Evolutionary conservation across 768 basidiomycete species (phyloP).

Genomic region (Mycena albidolilacea): DNA sequence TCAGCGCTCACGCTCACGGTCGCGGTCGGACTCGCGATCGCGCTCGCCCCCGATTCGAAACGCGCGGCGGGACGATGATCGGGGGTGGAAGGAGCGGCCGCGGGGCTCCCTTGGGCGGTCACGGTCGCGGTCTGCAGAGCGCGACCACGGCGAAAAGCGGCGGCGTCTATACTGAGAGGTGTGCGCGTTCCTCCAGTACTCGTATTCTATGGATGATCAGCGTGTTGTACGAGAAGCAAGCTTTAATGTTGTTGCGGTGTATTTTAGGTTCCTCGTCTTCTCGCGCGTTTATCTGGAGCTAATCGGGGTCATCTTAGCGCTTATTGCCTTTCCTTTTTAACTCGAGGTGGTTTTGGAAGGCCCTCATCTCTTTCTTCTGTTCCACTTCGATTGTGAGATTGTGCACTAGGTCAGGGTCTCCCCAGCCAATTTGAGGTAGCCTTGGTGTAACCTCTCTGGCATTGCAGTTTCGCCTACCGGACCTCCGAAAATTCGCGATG

Average conservation of each 20-base stretch:
- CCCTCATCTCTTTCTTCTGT: conserved; percentile 4
- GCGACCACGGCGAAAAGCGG: conserved; percentile 64
- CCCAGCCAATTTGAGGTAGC: not conserved
- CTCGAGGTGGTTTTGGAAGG: conserved; percentile 1
- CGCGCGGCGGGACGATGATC: conserved; percentile 41
- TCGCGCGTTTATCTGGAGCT: conserved; percentile 13
- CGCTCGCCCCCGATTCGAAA: conserved; percentile 48
- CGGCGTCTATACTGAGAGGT: conserved; percentile 66
- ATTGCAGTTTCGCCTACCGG: not conserved
- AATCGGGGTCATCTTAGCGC: conserved; percentile 19
- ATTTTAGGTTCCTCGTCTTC: conserved; percentile 34
- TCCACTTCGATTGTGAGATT: conserved; percentile 1
- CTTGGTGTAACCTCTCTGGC: not conserved
- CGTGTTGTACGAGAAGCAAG: conserved; percentile 34
- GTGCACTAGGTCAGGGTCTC: conserved; percentile 10
- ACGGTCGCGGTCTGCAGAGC: conserved; percentile 34
- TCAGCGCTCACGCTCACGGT: conserved; percentile 37
- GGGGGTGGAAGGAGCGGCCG: conserved; percentile 45
- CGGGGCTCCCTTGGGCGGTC: conserved; percentile 51
- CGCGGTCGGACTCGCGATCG: conserved; percentile 49
- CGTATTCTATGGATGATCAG: conserved; percentile 34
- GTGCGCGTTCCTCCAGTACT: conserved; percentile 27
- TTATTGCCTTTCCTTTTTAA: conserved; percentile 20
- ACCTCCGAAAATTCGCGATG: conserved; percentile 41
- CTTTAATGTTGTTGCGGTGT: conserved; percentile 33